Evolutionary conservation across 1,139 yeast species (phyloP).

Genomic region (Arxiozyma slooffiae): DNA sequence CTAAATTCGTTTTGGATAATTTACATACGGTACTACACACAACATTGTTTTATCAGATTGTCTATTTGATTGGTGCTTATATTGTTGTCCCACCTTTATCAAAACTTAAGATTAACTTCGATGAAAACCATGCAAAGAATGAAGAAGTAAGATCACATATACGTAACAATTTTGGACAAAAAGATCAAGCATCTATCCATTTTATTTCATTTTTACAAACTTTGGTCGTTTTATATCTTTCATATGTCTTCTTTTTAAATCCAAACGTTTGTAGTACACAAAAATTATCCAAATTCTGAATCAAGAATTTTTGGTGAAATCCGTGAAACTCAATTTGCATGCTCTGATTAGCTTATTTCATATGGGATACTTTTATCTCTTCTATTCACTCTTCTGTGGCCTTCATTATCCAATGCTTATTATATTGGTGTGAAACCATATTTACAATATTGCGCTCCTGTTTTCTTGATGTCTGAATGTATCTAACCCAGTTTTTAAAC

Average conservation of each 20-base stretch:
- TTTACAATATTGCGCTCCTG: conserved; percentile 74
- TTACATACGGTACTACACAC: conserved; percentile 26
- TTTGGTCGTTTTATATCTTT: conserved; percentile 24
- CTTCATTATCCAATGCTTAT: conserved; percentile 75
- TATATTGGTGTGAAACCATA: conserved; percentile 57
- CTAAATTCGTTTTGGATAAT: conserved; percentile 19
- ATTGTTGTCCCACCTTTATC: conserved; percentile 23
- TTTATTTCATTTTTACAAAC: conserved; percentile 29
- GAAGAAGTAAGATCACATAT: conserved; percentile 2
- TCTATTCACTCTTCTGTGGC: conserved; percentile 51
- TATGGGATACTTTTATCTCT: conserved; percentile 83
- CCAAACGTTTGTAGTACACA: conserved; percentile 10
- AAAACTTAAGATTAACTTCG: conserved; percentile 11
- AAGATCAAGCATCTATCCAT: conserved; percentile 26
- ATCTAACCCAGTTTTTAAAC: conserved; percentile 88
- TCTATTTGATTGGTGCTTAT: conserved; percentile 21
- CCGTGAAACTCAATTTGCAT: conserved; percentile 62
- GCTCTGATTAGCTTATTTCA: conserved; percentile 72
- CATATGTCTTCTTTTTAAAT: conserved; percentile 15
- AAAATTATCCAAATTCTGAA: conserved; percentile 24
- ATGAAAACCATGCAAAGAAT: conserved; percentile 8
- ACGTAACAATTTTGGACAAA: conserved; percentile 3
- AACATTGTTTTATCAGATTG: conserved; percentile 24
- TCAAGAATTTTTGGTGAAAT: conserved; percentile 58
- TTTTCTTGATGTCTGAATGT: conserved; percentile 78